Evolutionary conservation across 108 stramenopile genomes (phyloP).

Genomic region (Nitzschia inconspicua): DNA sequence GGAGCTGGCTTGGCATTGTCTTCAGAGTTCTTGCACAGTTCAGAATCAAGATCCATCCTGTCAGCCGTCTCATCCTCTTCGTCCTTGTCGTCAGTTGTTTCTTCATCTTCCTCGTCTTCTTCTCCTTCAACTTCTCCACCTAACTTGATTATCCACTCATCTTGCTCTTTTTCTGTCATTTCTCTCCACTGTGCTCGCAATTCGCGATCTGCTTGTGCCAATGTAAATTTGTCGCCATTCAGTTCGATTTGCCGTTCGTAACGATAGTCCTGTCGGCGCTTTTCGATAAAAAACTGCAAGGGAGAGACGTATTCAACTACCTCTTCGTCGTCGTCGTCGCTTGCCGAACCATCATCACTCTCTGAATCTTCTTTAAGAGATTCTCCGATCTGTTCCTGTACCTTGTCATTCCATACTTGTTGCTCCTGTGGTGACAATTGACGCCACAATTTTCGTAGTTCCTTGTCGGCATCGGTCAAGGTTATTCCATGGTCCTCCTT

Average conservation of each 20-base stretch:
- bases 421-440: conserved; percentile 10
- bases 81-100: background rate
- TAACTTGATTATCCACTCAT: conserved; percentile 17
- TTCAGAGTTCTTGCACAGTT: no score
- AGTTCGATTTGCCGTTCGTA: conserved; percentile 18
- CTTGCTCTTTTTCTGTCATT: conserved; percentile 21
- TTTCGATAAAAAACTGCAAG: conserved; percentile 13
- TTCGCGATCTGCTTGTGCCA: conserved; percentile 30
- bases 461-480: conserved; percentile 24
- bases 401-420: conserved; percentile 23
- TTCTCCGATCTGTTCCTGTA: conserved; percentile 11
- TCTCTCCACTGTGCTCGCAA: conserved; percentile 29
- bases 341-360: background rate
- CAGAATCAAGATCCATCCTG: background rate
- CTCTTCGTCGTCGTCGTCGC: background rate
- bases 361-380: background rate
- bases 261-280: conserved; percentile 16
- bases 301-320: conserved; percentile 10
- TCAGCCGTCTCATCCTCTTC: conserved; percentile 2
- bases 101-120: background rate
- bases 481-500: conserved; percentile 14
- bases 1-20: no score
- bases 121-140: conserved; percentile 7
- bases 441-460: conserved; percentile 25
- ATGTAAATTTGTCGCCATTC: conserved; percentile 14